Base-by-base conservation (phyloP, 192 early-diverging fungal genomes). In the Dissophora ornata region DNA sequence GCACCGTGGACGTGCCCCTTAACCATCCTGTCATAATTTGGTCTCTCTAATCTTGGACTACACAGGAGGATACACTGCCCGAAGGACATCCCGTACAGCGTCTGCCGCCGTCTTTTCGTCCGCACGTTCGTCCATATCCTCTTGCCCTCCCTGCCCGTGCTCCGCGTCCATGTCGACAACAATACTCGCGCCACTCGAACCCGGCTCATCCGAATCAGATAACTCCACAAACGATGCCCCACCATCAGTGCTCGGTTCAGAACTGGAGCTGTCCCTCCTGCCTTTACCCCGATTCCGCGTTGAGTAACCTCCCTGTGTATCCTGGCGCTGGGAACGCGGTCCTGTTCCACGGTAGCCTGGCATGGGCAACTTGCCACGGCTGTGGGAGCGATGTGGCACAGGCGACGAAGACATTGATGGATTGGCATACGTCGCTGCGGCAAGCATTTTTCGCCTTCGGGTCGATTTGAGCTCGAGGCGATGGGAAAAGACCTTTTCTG, bases 401-500 rank as follows among this genome's bases (percentile, higher is more conserved):
- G 26, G 21, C 6, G 54, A 21, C n/a, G 45, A 40, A 2, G 56
- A 51, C 12, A 57, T 32, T 18, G 42, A 24, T 21, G 57, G n/a
- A 1, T 22, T 18, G 12, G 47, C 16, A 30, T 15, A 19, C 3
- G 42, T 21, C 1, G 59, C 38, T 11, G 49, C 38, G 0, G 53
- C 29, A 29, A 63, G 41, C 36, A 75, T 53, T 26, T 60, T 66
- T n/a, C 58, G 46, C 19, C 62, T 54, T 46, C 64, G 26, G 10
- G 64, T 46, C 15, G 73, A 77, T 12, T 62, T 77, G 25, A 77
- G 48, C 26, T 77, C 50, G 10, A 88, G 38, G 16, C 86, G 68
- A 60, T 88, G 86, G 0, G 80, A 71, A 74, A 88, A 82, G 16
- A 88, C 81, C 57, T 88, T 88, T 59, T 88, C 86, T 8, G 81